These are phyloP conservation scores for Diaporthe aspalathi DNA, from an alignment of 2,329 filamentous ascomycete genomes.

Conservation along the genomic window DNA sequence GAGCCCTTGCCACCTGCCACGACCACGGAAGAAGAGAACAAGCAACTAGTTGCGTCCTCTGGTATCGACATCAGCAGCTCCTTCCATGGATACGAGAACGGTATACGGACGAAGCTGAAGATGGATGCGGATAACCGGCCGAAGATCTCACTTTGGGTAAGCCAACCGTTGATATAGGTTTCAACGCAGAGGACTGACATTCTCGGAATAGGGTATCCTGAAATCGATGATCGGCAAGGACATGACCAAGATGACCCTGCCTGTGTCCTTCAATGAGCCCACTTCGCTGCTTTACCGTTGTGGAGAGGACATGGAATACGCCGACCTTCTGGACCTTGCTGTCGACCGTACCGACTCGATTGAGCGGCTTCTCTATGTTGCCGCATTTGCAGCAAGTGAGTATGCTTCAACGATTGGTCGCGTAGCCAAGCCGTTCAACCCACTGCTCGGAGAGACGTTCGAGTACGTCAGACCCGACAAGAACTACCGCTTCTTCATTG, in stretches of 20 bases:
- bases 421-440: slow-evolving; percentile 98
- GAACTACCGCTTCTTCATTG: slow-evolving; percentile 97
- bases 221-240: slow-evolving; percentile 99
- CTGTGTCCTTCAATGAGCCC: slow-evolving; percentile 98
- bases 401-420: slow-evolving; percentile 97
- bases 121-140: slow-evolving; percentile 93
- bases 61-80: slow-evolving; percentile 76
- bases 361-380: slow-evolving; percentile 93
- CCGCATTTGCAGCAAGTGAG: slow-evolving; percentile 94
- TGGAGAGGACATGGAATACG: slow-evolving; percentile 98
- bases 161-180: slow-evolving; percentile 47
- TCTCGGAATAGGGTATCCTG: slow-evolving; percentile 77
- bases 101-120: slow-evolving; percentile 81
- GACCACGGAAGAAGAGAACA: slow-evolving; percentile 55
- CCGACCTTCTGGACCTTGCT: slow-evolving; percentile 88
- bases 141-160: slow-evolving; percentile 95
- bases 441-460: slow-evolving; percentile 93
- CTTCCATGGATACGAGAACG: slow-evolving; percentile 92
- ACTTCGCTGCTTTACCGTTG: slow-evolving; percentile 95
- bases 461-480: slow-evolving; percentile 97
- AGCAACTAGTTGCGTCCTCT: slow-evolving; percentile 59
- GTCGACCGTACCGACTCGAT: slow-evolving; percentile 87
- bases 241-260: slow-evolving; percentile 99
- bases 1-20: slow-evolving; percentile 67
- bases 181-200: slow-evolving; percentile 42